Conservation (phyloP, 108 stramenopile species). For the Seminavis robusta region DNA sequence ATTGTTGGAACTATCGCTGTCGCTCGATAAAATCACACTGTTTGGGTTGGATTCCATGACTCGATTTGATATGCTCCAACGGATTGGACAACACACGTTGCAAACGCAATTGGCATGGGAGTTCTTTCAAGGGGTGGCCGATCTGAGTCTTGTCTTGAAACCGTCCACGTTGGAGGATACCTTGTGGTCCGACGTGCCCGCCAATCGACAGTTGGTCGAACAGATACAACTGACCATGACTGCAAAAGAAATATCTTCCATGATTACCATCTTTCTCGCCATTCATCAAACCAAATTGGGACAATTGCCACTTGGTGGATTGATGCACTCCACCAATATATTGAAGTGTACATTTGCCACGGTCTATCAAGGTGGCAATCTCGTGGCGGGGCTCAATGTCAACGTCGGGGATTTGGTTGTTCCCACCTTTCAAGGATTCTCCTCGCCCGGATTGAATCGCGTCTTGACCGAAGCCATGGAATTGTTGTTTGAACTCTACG, state of each 20-base stretch:
- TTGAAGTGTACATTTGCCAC: conserved; percentile 44
- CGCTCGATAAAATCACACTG: conserved; percentile 22
- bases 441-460: conserved; percentile 58
- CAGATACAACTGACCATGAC: conserved; percentile 1
- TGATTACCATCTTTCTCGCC: conserved; percentile 41
- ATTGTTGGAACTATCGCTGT: conserved; percentile 37
- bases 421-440: conserved; percentile 47
- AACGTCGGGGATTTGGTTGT: no score
- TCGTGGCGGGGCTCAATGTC: background rate
- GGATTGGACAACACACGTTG: conserved; percentile 37
- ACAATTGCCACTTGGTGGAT: conserved; percentile 38
- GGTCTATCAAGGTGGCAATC: background rate
- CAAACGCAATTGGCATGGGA: conserved; percentile 30
- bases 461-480: no score
- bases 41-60: conserved; percentile 41
- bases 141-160: background rate
- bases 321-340: conserved; percentile 45
- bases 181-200: background rate
- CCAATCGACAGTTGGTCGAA: background rate
- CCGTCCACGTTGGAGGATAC: conserved; percentile 1
- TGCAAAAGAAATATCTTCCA: conserved; percentile 33
- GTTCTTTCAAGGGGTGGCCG: conserved; percentile 16
- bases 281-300: conserved; percentile 42
- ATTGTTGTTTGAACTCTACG: no score
- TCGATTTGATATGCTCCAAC: conserved; percentile 27